A percentile compares a stretch with the other conserved stretches of the same genome.
These are phyloP conservation scores for Lotmaria passim DNA, from an alignment of 208 protist species.

Conservation along the genomic window DNA sequence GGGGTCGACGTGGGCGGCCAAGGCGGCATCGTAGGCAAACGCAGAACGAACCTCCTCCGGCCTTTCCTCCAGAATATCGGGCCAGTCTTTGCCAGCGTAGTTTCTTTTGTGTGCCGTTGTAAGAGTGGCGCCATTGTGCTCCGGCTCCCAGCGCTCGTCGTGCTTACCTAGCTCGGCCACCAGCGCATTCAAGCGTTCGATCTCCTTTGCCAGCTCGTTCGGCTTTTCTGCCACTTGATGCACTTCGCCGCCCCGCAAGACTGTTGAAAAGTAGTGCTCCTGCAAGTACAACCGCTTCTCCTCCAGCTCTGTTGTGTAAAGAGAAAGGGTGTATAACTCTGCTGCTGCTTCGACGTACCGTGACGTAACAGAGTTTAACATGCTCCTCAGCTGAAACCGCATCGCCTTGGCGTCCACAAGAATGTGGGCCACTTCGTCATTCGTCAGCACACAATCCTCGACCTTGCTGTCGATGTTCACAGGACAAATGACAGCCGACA, in stretches of 20 bases:
- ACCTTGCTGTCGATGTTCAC: slow-evolving; percentile 49
- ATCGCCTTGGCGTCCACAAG: slow-evolving; percentile 34
- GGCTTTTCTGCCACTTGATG: not conserved
- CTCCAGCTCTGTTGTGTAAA: slow-evolving; percentile 26
- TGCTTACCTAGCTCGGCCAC: slow-evolving; percentile 42
- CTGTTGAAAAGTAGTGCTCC: slow-evolving; percentile 41
- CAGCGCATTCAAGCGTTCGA: slow-evolving; percentile 38
- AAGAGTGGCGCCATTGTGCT: slow-evolving; percentile 27
- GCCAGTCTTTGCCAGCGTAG: slow-evolving; percentile 46
- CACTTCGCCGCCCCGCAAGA: slow-evolving; percentile 26
- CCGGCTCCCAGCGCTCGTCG: slow-evolving; percentile 43
- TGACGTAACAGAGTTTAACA: not conserved
- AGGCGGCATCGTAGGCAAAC: slow-evolving; percentile 44
- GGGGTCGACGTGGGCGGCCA: slow-evolving; percentile 45
- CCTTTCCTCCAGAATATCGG: slow-evolving; percentile 29
- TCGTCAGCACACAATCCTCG: slow-evolving; percentile 57
- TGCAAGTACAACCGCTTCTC: slow-evolving; percentile 55
- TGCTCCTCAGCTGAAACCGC: slow-evolving; percentile 38
- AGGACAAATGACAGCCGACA: slow-evolving; percentile 60
- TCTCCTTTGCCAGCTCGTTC: slow-evolving; percentile 10
- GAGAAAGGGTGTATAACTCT: slow-evolving; percentile 52
- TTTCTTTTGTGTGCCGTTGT: slow-evolving; percentile 40
- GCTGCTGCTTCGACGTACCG: slow-evolving; percentile 19
- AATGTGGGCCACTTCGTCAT: slow-evolving; percentile 55
- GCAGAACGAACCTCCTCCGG: slow-evolving; percentile 45